Base-by-base conservation (phyloP, 176 grass and related monocot genomes). In the Oryza glumipatula region DNA sequence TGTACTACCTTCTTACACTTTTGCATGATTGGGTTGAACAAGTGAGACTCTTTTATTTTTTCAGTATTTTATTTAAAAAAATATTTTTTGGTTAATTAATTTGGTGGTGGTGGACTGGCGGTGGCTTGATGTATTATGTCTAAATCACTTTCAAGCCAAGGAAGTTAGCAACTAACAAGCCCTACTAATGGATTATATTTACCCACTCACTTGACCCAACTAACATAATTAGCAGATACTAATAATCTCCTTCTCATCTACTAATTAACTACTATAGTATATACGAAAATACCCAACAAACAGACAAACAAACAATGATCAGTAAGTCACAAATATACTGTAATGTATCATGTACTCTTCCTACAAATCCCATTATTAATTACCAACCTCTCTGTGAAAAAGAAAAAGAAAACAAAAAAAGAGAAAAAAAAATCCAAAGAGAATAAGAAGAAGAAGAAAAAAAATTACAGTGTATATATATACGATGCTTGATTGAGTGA, bases 391-490 rank as follows among this genome's bases (percentile, higher is more conserved):
- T 78, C 39, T 87, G 74, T 90, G 23, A 36, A 83, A 13, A 60
- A 64, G 13, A 47, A 0, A 68, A 60, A 22, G 83, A 66, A 22
- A 28, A 65, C 0, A 78, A 77, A 74, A 80, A 80, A 48, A 39
- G 83, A 56, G 15, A 46, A 11, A 54, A 58, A 64, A 64, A 76
- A 24, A 81, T 58, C 54, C 54, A 36, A 47, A 47, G 0, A 67
- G 67, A 13, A 89, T 45, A 11, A n/a, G 38, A 39, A 39, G 38
- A 38, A 38, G 36, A 71, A 36, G 35, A 36, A 36, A 12, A 88
- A 77, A 78, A 80, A 80, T 64, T 82, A 88, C 87, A 91, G 43
- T 89, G 86, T 94, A 78, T 86, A 54, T 88, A 88, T 88, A 83
- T 88, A 89, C 87, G 85, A 39, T 58, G 54, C 19, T 58, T 21